Base-by-base conservation (phyloP, 2,329 filamentous ascomycete genomes). In the Trichophyton simii region DNA sequence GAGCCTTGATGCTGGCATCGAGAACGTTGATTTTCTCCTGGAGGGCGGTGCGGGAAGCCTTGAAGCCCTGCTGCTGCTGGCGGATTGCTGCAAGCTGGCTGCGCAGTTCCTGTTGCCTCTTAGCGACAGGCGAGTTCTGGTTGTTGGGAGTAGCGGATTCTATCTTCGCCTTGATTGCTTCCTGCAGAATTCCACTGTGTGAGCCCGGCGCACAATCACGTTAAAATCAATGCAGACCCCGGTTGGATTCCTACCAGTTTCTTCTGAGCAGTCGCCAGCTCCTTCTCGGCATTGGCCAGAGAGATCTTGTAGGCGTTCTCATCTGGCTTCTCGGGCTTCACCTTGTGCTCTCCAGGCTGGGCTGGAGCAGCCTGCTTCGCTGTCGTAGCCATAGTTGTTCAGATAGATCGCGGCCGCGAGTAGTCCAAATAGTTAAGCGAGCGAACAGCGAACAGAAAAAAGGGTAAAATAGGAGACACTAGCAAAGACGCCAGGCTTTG, bases 1-100 rank as follows among this genome's bases (percentile, higher is more conserved):
- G 87, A 70, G 86, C 85, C 78, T 92, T 92, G 71, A 99, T 80
- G 73, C 91, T 88, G 72, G 91, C 87, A 69, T 97, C 91, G 63
- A 96, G 84, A 67, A 87, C 86, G 83, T 94, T 95, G 79, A 96
- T 88, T 78, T 95, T 89, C 70, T 96, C 91, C 70, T 89, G 83
- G 74, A 91, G 86, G 71, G 82, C 81, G 68, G 82, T 83, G 61
- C 91, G 88, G 60, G 87, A 85, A 63, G 85, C 83, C 82, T 99
- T 99, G 79, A 89, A 88, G 63, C 84, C 87, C 67, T 87, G 86
- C 79, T 97, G 94, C 79, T 94, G 87, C 74, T 86, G 83, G 65
- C 89, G 87, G 75, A 99, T 96, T 67, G 87, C 83, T 72, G 86
- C 87, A 69, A 91, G 83, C 77, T 97, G 84, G 60, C 84, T 79